Evolutionary conservation across 2,329 filamentous ascomycete genomes (phyloP).

Genomic region (Chrysoporthe austroafricana): DNA sequence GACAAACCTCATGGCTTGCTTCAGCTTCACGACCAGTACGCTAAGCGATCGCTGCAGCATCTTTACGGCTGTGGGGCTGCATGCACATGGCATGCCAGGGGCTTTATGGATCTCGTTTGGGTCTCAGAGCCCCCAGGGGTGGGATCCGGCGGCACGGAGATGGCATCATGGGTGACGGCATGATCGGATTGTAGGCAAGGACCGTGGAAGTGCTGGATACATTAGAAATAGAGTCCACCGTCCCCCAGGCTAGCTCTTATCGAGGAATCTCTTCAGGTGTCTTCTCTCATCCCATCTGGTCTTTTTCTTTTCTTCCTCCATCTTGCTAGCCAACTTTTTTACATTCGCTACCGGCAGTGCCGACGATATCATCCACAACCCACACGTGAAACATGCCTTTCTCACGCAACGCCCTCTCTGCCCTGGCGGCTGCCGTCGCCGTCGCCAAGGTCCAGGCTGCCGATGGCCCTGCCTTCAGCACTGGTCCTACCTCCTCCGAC

Average conservation of each 20-base stretch:
- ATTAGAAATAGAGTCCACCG: background rate
- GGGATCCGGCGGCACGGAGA: background rate
- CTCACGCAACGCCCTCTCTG: slow-evolving; percentile 19
- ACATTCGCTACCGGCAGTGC: slow-evolving; percentile 26
- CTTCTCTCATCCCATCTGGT: background rate
- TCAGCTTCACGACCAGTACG: background rate
- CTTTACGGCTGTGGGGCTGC: background rate
- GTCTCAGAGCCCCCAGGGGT: background rate
- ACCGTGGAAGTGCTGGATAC: background rate
- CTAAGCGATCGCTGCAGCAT: background rate
- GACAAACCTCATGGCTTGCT: background rate
- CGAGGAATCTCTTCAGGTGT: background rate
- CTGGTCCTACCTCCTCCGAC: slow-evolving; percentile 44
- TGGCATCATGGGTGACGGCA: background rate
- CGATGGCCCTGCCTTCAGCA: slow-evolving; percentile 46
- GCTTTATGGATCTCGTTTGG: background rate
- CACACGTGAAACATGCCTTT: slow-evolving; percentile 17
- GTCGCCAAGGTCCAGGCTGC: slow-evolving; percentile 33
- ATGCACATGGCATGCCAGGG: slow-evolving; percentile 1
- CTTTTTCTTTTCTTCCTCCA: slow-evolving; percentile 6
- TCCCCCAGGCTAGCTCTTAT: background rate
- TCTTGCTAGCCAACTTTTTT: slow-evolving; percentile 8
- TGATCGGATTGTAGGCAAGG: background rate
- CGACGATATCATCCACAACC: background rate
- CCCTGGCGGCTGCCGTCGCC: slow-evolving; percentile 30